These are phyloP conservation scores for Scytalidium sp. DNA, from an alignment of 2,329 filamentous ascomycete genomes.

Conservation along the genomic window DNA sequence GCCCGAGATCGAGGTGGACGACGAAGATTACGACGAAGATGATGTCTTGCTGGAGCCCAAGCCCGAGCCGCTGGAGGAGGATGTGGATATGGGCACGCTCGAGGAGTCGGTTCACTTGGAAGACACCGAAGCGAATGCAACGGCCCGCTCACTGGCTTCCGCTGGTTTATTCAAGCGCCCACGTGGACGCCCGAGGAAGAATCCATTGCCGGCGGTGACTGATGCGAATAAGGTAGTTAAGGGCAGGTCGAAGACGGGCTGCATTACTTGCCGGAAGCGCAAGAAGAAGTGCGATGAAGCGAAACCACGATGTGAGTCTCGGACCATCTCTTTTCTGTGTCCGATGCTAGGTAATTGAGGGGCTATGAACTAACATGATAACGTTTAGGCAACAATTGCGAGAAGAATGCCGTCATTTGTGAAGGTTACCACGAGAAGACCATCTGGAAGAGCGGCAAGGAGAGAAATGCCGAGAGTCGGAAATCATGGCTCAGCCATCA, in stretches of 20 bases:
- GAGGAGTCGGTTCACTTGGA: slow-evolving; percentile 4
- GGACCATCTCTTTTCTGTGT: background rate
- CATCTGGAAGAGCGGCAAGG: slow-evolving; percentile 82
- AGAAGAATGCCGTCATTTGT: slow-evolving; percentile 90
- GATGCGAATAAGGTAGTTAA: slow-evolving; percentile 71
- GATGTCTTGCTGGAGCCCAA: slow-evolving; percentile 10
- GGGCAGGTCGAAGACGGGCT: slow-evolving; percentile 68
- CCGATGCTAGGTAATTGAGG: background rate
- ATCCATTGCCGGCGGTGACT: slow-evolving; percentile 54
- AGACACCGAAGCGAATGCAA: slow-evolving; percentile 9
- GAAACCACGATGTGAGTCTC: slow-evolving; percentile 61
- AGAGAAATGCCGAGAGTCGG: slow-evolving; percentile 66
- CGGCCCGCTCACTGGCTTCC: slow-evolving; percentile 30
- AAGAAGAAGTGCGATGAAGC: slow-evolving; percentile 74
- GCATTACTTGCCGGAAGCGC: slow-evolving; percentile 63
- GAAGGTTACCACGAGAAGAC: slow-evolving; percentile 87
- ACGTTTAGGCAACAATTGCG: slow-evolving; percentile 71
- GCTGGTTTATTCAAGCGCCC: slow-evolving; percentile 52
- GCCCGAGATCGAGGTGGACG: background rate
- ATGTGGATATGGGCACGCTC: slow-evolving; percentile 7
- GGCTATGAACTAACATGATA: no score
- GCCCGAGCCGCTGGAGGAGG: slow-evolving; percentile 18
- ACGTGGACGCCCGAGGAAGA: slow-evolving; percentile 79
- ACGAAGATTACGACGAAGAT: background rate
- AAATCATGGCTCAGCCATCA: slow-evolving; percentile 24